These are phyloP conservation scores for Macrolepiota fuliginosa DNA, from an alignment of 768 basidiomycete species.

Conservation along the genomic window DNA sequence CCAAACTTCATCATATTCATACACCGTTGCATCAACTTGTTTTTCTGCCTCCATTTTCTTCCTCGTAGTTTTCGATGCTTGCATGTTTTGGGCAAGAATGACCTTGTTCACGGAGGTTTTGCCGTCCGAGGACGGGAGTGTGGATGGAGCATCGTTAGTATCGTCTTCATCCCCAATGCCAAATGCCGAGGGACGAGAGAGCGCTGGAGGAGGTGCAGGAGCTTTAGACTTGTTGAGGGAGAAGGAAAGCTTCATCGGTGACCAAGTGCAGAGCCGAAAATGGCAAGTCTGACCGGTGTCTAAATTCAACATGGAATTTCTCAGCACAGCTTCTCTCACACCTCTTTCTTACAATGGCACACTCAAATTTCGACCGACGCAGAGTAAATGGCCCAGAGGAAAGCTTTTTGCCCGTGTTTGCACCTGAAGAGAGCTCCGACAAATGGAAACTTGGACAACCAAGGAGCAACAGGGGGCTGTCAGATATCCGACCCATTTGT, in stretches of 20 bases:
- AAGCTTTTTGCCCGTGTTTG: conserved; percentile 65
- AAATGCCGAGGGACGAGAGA: conserved; percentile 63
- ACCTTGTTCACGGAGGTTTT: conserved; percentile 48
- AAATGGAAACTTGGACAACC: conserved; percentile 32
- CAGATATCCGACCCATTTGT: conserved; percentile 89
- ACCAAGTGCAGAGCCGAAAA: conserved; percentile 8
- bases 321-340: neutral
- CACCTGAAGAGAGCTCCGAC: conserved; percentile 29
- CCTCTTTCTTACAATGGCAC: conserved; percentile 37
- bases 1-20: conserved; percentile 95
- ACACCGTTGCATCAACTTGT: conserved; percentile 78
- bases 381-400: conserved; percentile 91
- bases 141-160: conserved; percentile 46
- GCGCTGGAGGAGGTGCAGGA: conserved; percentile 38
- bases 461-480: conserved; percentile 49
- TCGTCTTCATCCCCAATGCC: conserved; percentile 62
- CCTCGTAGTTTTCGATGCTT: conserved; percentile 60
- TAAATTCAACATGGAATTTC: conserved; percentile 20
- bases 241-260: conserved; percentile 85
- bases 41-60: conserved; percentile 79
- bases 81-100: conserved; percentile 54
- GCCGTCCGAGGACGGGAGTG: conserved; percentile 17
- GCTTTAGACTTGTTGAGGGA: conserved; percentile 68
- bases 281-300: conserved; percentile 27
- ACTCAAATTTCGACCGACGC: conserved; percentile 74